Percentiles rank a stretch among this genome's conserved stretches.
phyloP scores from a whole-genome alignment of 768 basidiomycete genomes.

The Auricularia heimuer region DNA sequence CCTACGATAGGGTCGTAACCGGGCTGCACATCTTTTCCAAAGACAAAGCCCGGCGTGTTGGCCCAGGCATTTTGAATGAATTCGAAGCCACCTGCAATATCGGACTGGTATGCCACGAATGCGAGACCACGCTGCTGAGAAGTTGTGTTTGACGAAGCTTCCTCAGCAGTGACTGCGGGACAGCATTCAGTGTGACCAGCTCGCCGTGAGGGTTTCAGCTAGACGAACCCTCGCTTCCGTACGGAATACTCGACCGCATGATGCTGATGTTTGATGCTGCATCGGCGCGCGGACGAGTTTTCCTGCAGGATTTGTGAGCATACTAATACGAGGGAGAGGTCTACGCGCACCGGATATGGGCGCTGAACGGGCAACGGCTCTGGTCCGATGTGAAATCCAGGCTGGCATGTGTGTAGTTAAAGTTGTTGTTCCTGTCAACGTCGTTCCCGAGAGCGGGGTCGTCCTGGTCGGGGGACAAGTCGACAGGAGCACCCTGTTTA shows the following conservation, averaged over 20 bases:
- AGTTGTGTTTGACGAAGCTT: neutral
- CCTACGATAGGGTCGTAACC: neutral
- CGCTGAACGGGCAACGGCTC: slow-evolving; percentile 33
- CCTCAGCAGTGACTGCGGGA: slow-evolving; percentile 1
- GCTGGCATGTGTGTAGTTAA: slow-evolving; percentile 24
- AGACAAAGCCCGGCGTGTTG: neutral
- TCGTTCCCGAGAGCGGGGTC: slow-evolving; percentile 29
- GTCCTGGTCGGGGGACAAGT: slow-evolving; percentile 34
- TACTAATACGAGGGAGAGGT: neutral
- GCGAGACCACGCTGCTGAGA: slow-evolving; percentile 15
- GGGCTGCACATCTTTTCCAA: neutral
- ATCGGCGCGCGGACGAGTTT: slow-evolving; percentile 31
- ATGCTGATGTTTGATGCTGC: slow-evolving; percentile 13
- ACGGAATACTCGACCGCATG: slow-evolving; percentile 27
- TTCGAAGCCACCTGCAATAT: slow-evolving; percentile 28
- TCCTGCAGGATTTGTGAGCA: slow-evolving; percentile 11
- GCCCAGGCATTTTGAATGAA: slow-evolving; percentile 15
- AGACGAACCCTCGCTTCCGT: slow-evolving; percentile 18
- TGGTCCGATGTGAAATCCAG: slow-evolving; percentile 6
- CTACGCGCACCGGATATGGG: slow-evolving; percentile 27
- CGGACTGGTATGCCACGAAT: slow-evolving; percentile 29
- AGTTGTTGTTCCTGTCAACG: slow-evolving; percentile 33
- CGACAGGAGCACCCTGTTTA: slow-evolving; percentile 32
- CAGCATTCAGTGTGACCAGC: neutral
- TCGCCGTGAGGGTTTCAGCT: slow-evolving; percentile 3